phyloP scores from a whole-genome alignment of 2,329 filamentous ascomycete genomes.

The Dactylellina sp. region DNA sequence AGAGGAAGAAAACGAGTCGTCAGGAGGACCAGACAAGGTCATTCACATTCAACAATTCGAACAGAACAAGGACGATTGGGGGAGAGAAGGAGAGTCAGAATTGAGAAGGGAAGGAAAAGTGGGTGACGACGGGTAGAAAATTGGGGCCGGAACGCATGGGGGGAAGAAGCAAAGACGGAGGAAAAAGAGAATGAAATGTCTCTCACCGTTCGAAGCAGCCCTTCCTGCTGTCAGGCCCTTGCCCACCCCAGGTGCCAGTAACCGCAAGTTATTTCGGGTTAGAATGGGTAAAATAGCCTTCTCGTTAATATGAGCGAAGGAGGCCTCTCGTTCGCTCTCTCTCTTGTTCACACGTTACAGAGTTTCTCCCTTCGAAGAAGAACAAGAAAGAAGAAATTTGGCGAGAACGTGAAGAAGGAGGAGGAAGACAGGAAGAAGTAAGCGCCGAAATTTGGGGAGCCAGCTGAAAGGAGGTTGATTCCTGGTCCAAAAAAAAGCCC shows the following conservation, averaged over 20 bases:
- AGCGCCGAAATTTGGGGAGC: conserved; percentile 56
- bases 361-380: conserved; percentile 13
- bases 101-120: conserved; percentile 40
- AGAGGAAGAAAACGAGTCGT: neutral
- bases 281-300: conserved; percentile 50
- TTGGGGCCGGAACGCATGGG: conserved; percentile 25
- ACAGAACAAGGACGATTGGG: conserved; percentile 9
- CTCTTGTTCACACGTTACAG: conserved; percentile 5
- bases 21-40: conserved; percentile 5
- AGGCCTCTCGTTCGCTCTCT: conserved; percentile 49
- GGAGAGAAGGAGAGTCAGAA: conserved; percentile 3
- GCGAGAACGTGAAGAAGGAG: conserved; percentile 16
- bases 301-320: conserved; percentile 47
- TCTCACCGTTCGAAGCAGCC: conserved; percentile 50
- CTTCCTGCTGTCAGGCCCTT: conserved; percentile 23
- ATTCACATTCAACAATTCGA: conserved; percentile 2
- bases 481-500: conserved; percentile 53
- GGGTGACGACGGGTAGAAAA: conserved; percentile 53
- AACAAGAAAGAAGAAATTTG: conserved; percentile 13
- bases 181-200: conserved; percentile 31
- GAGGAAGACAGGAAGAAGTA: conserved; percentile 35
- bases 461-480: conserved; percentile 56
- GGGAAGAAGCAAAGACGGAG: conserved; percentile 30
- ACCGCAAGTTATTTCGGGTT: conserved; percentile 51
- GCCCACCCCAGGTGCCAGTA: conserved; percentile 19